Evolutionary conservation across 768 basidiomycete genomes (phyloP).

Genomic region (Butyriboletus loyo): DNA sequence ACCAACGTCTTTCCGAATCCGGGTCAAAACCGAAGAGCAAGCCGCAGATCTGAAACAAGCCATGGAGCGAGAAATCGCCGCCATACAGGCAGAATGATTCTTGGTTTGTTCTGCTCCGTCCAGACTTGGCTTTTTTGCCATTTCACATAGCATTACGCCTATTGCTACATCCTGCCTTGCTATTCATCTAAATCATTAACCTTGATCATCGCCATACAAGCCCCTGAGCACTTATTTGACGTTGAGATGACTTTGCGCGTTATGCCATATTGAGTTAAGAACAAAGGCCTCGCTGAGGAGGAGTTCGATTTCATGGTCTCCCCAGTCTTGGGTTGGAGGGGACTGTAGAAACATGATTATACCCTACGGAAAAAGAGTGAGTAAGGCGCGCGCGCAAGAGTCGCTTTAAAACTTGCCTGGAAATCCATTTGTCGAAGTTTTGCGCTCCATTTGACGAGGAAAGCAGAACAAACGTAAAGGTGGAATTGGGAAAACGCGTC

Average conservation of each 20-base stretch:
- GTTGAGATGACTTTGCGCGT: conserved; percentile 83
- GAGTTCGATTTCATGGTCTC: conserved; percentile 93
- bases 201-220: neutral
- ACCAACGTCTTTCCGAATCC: conserved; percentile 61
- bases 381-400: neutral
- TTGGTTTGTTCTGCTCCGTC: neutral
- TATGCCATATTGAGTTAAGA: conserved; percentile 88
- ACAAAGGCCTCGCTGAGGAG: conserved; percentile 95
- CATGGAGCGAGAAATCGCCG: conserved; percentile 60
- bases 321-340: conserved; percentile 89
- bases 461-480: conserved; percentile 96
- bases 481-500: conserved; percentile 99
- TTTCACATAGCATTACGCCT: conserved; percentile 22
- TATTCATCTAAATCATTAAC: conserved; percentile 5
- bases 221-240: conserved; percentile 39
- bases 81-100: conserved; percentile 32
- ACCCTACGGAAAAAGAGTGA: conserved; percentile 49
- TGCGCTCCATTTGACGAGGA: conserved; percentile 93
- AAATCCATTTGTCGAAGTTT: conserved; percentile 96
- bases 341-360: conserved; percentile 99
- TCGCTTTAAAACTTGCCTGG: conserved; percentile 56
- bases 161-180: conserved; percentile 24
- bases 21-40: conserved; percentile 56
- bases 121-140: neutral
- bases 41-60: conserved; percentile 56